Evolutionary conservation across 2,329 filamentous ascomycete genomes (phyloP).

Genomic region (Pestalotiopsis sp.): DNA sequence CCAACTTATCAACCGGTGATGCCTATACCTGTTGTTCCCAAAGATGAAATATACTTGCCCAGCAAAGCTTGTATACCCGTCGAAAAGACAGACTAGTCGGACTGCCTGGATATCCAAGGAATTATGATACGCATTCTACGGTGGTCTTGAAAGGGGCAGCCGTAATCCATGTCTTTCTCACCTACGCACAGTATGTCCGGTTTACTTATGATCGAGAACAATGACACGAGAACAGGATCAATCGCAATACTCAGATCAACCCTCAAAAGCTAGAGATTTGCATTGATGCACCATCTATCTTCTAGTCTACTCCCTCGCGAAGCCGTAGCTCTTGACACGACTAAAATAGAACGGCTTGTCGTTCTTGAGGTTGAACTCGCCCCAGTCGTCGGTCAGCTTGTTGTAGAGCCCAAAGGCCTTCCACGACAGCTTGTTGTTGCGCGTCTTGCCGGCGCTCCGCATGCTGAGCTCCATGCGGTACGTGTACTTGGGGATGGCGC

Average conservation of each 20-base stretch:
- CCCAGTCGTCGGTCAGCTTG: conserved; percentile 86
- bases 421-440: conserved; percentile 89
- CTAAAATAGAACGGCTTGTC: conserved; percentile 70
- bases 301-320: conserved; percentile 38
- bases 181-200: too few relatives aligned
- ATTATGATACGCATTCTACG: too few relatives aligned
- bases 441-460: conserved; percentile 62
- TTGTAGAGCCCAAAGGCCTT: conserved; percentile 92
- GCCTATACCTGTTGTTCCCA: too few relatives aligned
- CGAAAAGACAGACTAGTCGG: too few relatives aligned
- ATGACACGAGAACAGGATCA: neutral
- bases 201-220: neutral
- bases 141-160: too few relatives aligned
- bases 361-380: conserved; percentile 69
- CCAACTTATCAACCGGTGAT: neutral
- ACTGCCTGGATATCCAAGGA: too few relatives aligned
- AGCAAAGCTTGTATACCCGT: too few relatives aligned
- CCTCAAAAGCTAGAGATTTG: neutral
- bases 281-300: neutral
- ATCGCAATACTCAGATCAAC: neutral
- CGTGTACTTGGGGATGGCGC: conserved; percentile 74
- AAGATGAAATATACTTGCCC: too few relatives aligned
- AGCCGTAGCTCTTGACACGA: conserved; percentile 63
- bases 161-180: too few relatives aligned
- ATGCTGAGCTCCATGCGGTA: conserved; percentile 81